Percentiles rank a stretch among this genome's conserved stretches.
phyloP scores from a whole-genome alignment of 257 asterid genomes.

The Solanum paucissectum region DNA sequence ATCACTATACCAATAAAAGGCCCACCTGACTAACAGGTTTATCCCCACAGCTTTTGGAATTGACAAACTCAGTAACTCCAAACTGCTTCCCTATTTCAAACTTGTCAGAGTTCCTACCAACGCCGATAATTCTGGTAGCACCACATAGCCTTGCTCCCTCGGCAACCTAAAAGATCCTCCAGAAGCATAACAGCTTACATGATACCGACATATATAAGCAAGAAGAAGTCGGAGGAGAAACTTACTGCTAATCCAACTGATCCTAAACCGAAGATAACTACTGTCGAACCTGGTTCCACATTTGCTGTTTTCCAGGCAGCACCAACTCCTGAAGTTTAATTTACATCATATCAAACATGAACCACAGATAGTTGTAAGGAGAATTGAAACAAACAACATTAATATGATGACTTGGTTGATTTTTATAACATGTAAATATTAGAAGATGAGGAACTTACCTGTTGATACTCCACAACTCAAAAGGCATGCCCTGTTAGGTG shows the following conservation, averaged over 20 bases:
- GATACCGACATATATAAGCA: not conserved
- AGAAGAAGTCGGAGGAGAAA: not conserved
- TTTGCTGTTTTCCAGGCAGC: constrained; percentile 81
- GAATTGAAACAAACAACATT: not conserved
- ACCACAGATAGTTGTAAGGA: not conserved
- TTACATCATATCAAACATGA: not conserved
- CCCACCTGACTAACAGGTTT: constrained; percentile 62
- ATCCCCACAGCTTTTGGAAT: constrained; percentile 43
- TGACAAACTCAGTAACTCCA: constrained; percentile 73
- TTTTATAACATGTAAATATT: not conserved
- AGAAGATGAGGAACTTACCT: constrained; percentile 30
- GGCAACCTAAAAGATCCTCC: constrained; percentile 44
- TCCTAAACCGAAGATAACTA: constrained; percentile 81
- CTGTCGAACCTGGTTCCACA: constrained; percentile 83
- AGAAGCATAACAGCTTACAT: not conserved
- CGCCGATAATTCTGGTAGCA: constrained; percentile 58
- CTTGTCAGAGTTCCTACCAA: constrained; percentile 66
- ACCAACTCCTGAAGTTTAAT: constrained; percentile 56
- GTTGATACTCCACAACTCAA: constrained; percentile 89
- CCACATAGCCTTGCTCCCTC: constrained; percentile 83
- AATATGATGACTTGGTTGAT: not conserved
- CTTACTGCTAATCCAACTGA: constrained; percentile 82
- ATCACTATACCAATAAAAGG: not conserved
- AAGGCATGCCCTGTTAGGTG: constrained; percentile 79
- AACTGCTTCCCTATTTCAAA: constrained; percentile 53